Percentiles rank a stretch among this genome's conserved stretches.
phyloP scores from a whole-genome alignment of 2,329 filamentous ascomycete genomes.

The Ophiostoma quercus region DNA sequence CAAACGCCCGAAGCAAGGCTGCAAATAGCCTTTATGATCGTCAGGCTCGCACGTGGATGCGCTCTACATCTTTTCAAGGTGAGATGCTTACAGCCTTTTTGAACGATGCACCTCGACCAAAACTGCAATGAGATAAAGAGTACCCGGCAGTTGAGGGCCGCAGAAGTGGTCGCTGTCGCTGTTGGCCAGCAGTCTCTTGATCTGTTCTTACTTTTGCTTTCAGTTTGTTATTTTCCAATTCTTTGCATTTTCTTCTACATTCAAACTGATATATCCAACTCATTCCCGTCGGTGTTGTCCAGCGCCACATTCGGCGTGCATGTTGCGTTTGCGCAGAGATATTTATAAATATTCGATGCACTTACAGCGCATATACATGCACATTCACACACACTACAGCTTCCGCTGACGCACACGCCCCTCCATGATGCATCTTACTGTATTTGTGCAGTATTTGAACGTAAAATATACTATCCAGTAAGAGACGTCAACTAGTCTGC shows the following conservation, averaged over 20 bases:
- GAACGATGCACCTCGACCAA: background rate
- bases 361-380: background rate
- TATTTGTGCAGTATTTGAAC: background rate
- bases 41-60: background rate
- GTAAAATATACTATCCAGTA: background rate
- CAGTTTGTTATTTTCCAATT: background rate
- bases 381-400: background rate
- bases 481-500: background rate
- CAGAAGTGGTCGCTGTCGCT: background rate
- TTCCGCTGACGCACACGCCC: slow-evolving; percentile 2
- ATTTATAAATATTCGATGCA: too few relatives aligned
- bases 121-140: background rate
- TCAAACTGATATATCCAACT: background rate
- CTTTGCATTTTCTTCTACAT: background rate
- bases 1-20: background rate
- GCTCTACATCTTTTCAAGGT: background rate
- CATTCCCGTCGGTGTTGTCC: background rate
- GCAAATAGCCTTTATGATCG: background rate
- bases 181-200: background rate
- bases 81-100: too few relatives aligned
- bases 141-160: background rate
- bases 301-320: background rate
- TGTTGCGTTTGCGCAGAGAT: background rate
- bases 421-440: background rate
- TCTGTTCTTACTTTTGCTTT: background rate